Percentiles rank a stretch among this genome's conserved stretches.
These are phyloP conservation scores for sunflower (Helianthus annuus) DNA, from an alignment of 129 eudicot species.

Conservation along the genomic window HanXRQr2.0-SUNRISE NC_035448.2:93287281-93287780, in stretches of 20 bases:
- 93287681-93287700: background rate
- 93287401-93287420: background rate
- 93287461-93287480: background rate
- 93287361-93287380: background rate
- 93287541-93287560: background rate
- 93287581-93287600: too few species aligned
- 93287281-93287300: background rate
- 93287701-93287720: background rate
- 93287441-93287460: conserved; percentile 1
- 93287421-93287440: background rate
- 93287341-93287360: background rate
- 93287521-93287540: background rate
- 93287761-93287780: conserved; percentile 11
- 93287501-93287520: background rate
- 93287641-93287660: background rate
- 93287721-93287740: background rate
- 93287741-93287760: conserved; percentile 21
- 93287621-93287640: background rate
- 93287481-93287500: background rate
- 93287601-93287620: too few species aligned
- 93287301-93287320: background rate
- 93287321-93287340: background rate
- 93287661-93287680: background rate
- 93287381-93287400: background rate
- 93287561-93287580: background rate